Evolutionary conservation across 2,329 filamentous ascomycete genomes (phyloP).

Genomic region (Coniella vitis): DNA sequence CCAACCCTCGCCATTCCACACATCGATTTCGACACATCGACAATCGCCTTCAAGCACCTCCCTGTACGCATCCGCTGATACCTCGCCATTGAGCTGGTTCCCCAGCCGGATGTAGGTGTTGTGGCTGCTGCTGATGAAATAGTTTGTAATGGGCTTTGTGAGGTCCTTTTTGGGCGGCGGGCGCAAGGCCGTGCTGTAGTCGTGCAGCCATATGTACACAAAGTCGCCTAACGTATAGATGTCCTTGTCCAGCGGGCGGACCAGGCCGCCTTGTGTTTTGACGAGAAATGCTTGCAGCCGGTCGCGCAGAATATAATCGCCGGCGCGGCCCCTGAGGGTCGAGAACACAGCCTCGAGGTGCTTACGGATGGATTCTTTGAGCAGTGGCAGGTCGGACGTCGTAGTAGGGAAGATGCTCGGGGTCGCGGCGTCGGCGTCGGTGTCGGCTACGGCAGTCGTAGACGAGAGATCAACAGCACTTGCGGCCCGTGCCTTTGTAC

Average conservation of each 20-base stretch:
- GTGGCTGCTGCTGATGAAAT: constrained; percentile 92
- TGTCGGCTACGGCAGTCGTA: constrained; percentile 2
- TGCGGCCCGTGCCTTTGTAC: too few relatives aligned
- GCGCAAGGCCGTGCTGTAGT: constrained; percentile 36
- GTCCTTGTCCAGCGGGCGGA: constrained; percentile 30
- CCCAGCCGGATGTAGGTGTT: constrained; percentile 84
- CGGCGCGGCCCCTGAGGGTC: constrained; percentile 29
- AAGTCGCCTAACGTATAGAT: constrained; percentile 43
- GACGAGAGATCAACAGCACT: neutral
- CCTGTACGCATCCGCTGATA: constrained; percentile 71
- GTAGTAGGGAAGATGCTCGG: constrained; percentile 3
- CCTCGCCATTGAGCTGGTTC: constrained; percentile 74
- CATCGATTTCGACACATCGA: constrained; percentile 89
- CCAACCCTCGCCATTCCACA: constrained; percentile 67
- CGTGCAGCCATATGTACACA: constrained; percentile 39
- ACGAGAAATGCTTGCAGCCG: constrained; percentile 44
- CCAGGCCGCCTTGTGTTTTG: constrained; percentile 39
- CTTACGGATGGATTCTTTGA: constrained; percentile 42
- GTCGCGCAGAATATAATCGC: constrained; percentile 23
- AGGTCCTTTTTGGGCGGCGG: constrained; percentile 48
- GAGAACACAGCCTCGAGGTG: constrained; percentile 43
- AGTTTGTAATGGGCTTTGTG: constrained; percentile 69
- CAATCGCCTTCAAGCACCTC: constrained; percentile 70
- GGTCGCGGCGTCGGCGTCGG: constrained; percentile 3
- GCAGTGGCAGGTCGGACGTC: constrained; percentile 27